Evolutionary conservation across 1,139 yeast species (phyloP), one percentile per base, ranked within the genome.

Genomic region (Saccharomycopsis phalli): DNA sequence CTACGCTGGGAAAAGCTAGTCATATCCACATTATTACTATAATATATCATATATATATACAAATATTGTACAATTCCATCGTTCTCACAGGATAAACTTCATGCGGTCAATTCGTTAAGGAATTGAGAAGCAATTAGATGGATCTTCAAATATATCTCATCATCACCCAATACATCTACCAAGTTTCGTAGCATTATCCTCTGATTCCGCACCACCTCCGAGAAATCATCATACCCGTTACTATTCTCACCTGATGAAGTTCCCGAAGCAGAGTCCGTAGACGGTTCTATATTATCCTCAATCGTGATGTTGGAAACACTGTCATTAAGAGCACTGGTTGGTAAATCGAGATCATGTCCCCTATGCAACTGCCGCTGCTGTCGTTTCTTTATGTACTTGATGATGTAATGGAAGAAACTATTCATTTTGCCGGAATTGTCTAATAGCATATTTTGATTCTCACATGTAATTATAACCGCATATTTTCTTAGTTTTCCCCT

Each of bases 401-500:
- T 44, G 4, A 44, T 17, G 20, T 36, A 36, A 28, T 37, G 45
- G 22, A 44, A 44, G 23, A 38, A 42, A 13, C 25, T 14, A 7
- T 21, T 21, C 7, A 44, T 39, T 31, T 37, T 31, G n/a, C 37
- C 20, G 13, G 30, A 31, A 27, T 44, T 33, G 11, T 29, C 23
- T 13, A 44, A 18, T n/a, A 44, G 26, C 8, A 14, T n/a, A 23
- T 31, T 42, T 16, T 44, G 47, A 14, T 37, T 38, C 28, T 42
- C 41, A 22, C 45, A 30, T 3, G 46, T 44, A 16, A 44, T 23
- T 18, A 44, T 44, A 13, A 44, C 22, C 3, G 44, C 26, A 34
- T 34, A 44, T 18, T 38, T 42, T 17, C 47, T 20, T 10, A 33
- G 30, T 21, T 44, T 43, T n/a, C 47, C 47, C 6, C 47, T 28